These are phyloP conservation scores for Auricularia cornea DNA, from an alignment of 768 basidiomycete genomes.

Conservation along the genomic window DNA sequence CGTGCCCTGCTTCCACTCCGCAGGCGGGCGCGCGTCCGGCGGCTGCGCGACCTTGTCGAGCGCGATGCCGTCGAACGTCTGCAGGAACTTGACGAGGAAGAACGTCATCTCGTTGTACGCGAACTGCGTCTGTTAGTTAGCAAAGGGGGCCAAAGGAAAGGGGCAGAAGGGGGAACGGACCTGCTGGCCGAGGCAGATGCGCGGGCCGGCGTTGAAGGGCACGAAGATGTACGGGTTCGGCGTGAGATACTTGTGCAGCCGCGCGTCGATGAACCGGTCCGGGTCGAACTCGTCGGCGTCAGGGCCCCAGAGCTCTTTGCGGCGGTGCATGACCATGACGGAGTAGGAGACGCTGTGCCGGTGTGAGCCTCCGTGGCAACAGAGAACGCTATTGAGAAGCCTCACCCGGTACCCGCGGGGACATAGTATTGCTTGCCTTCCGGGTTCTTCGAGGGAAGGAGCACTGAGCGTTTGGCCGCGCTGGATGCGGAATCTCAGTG, in stretches of 20 bases:
- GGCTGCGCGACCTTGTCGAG: constrained; percentile 41
- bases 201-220: constrained; percentile 50
- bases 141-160: neutral
- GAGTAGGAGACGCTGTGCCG: constrained; percentile 38
- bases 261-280: constrained; percentile 59
- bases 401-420: constrained; percentile 32
- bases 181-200: constrained; percentile 56
- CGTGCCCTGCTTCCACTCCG: constrained; percentile 33
- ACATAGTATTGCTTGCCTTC: constrained; percentile 23
- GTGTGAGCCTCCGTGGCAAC: neutral
- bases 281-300: constrained; percentile 66
- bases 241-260: constrained; percentile 51
- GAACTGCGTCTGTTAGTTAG: constrained; percentile 18
- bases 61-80: constrained; percentile 42
- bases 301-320: constrained; percentile 62
- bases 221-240: constrained; percentile 65
- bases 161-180: no score
- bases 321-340: constrained; percentile 56
- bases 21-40: constrained; percentile 37
- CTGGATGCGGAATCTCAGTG: constrained; percentile 20
- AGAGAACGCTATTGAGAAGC: constrained; percentile 1
- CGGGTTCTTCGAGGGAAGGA: constrained; percentile 30
- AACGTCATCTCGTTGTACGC: constrained; percentile 48
- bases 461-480: constrained; percentile 39
- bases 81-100: constrained; percentile 54